Evolutionary conservation across 2,329 filamentous ascomycete genomes (phyloP).

Genomic region (Hymenoscyphus fructigenus): DNA sequence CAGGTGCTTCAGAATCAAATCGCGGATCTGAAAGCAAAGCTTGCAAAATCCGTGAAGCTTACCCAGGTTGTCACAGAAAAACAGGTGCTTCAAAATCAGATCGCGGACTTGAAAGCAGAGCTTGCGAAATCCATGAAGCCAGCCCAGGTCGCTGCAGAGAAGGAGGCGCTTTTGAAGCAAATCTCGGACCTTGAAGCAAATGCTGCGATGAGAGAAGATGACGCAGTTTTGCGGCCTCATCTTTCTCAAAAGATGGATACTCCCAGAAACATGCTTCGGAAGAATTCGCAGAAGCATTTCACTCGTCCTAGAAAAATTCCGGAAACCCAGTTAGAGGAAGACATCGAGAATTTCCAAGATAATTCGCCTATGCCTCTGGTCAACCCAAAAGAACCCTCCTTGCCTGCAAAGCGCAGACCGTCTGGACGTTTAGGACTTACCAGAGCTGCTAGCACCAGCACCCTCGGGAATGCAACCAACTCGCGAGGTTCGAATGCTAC

Average conservation of each 20-base stretch:
- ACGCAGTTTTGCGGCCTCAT: not conserved
- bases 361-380: not conserved
- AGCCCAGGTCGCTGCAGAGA: not conserved
- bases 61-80: not conserved
- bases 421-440: not conserved
- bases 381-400: not conserved
- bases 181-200: not conserved
- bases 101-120: not conserved
- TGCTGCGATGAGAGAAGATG: not conserved
- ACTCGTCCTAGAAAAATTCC: not conserved
- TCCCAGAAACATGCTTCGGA: constrained; percentile 1
- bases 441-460: not conserved
- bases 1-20: not conserved
- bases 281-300: constrained; percentile 2
- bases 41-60: not conserved
- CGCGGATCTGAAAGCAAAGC: not conserved
- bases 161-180: not conserved
- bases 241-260: not conserved
- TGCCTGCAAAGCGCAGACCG: not conserved
- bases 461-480: not conserved
- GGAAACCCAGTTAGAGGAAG: not conserved
- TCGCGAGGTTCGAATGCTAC: no score
- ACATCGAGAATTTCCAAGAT: not conserved
- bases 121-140: not conserved
- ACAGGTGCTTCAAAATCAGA: not conserved